Evolutionary conservation across 2,329 filamentous ascomycete species (phyloP), one percentile per base, ranked within the genome.

Genomic region (Colletotrichum kahawae): DNA sequence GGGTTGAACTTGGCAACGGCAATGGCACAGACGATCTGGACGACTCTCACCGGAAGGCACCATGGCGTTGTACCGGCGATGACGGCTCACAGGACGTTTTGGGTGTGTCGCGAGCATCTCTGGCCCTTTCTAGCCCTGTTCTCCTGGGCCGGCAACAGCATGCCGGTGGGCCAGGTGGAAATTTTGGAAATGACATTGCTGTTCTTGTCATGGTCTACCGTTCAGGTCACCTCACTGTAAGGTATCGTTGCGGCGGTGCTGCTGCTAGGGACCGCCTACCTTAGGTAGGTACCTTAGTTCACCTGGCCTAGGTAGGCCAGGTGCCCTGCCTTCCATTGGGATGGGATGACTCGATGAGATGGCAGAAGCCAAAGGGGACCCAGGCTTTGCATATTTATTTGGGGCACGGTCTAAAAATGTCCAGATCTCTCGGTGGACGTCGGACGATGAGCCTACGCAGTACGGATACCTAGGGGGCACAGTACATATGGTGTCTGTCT

Each of bases 121-220:
- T 24, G 51, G 48, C 43, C 51, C 24, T 57, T 57, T 31, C 63
- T 48, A 33, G 21, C 21, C 60, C 29, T 48, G 51, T 10, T 27
- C 36, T 36, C 21, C 34, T 63, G n/a, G n/a, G 48, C 5, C 59
- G 33, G 29, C 38, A 33, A 29, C 34, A 12, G 33, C 36, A 18
- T 36, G 57, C 16, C 56, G 62, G 72, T 72, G 63, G 72, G 54
- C 70, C 72, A 36, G 56, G 38, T 67, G 68, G 68, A 36, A 71
- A 67, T 31, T 29, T 56, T 34, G 34, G 63, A 75, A 67, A 75
- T 75, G 72, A 74, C 54, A 74, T 74, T 74, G 59, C 71, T 74
- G 71, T 74, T 74, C 67, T 74, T 31, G 71, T 74, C 71, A 38
- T 71, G 71, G 71, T 71, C 57, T 54, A 74, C 71, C 71, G 71